Percentiles rank a stretch among this genome's conserved stretches.
phyloP scores from a whole-genome alignment of 2,329 filamentous ascomycete genomes.

The Trichoderma lentiforme region DNA sequence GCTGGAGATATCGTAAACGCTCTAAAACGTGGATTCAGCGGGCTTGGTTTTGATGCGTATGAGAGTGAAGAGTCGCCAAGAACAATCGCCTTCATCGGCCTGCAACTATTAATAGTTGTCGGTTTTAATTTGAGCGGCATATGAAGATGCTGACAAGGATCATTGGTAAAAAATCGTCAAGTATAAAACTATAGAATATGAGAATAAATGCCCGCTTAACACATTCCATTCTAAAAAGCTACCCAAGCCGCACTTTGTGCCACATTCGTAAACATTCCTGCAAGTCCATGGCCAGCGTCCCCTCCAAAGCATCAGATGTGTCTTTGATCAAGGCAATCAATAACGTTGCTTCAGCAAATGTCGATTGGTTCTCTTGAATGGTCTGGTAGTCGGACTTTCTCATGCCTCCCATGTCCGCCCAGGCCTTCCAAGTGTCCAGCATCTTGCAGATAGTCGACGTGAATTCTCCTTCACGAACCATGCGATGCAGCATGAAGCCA shows the following conservation, averaged over 20 bases:
- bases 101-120: neutral
- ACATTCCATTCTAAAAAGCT: neutral
- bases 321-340: constrained; percentile 48
- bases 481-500: constrained; percentile 48
- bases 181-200: neutral
- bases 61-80: too few species aligned
- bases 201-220: neutral
- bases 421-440: constrained; percentile 52
- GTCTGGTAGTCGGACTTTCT: constrained; percentile 42
- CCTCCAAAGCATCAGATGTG: constrained; percentile 44
- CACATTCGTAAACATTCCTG: constrained; percentile 55
- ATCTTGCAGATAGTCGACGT: constrained; percentile 40
- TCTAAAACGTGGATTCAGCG: neutral
- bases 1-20: neutral
- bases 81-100: neutral
- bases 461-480: constrained; percentile 49
- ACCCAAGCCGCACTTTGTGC: constrained; percentile 52
- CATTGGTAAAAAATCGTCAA: neutral
- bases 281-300: constrained; percentile 48
- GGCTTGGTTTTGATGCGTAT: neutral
- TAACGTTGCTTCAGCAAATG: constrained; percentile 48
- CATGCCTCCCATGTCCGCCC: constrained; percentile 56
- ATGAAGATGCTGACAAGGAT: neutral
- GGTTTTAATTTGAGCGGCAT: neutral
- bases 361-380: constrained; percentile 37